Base-by-base conservation (phyloP, 441 rosid species). In the Mallotus repandus region DNA sequence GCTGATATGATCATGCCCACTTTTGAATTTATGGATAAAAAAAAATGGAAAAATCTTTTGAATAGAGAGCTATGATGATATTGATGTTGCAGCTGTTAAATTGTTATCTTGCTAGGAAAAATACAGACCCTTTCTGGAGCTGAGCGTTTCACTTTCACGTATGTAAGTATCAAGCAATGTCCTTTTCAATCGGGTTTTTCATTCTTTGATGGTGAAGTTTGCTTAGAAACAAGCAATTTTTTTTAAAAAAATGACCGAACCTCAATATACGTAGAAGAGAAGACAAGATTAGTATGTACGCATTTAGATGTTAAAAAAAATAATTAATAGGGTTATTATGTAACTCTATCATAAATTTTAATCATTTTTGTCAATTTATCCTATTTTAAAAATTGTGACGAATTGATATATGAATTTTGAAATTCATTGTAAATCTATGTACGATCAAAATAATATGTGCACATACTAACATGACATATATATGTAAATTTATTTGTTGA, bases 121-220 rank as follows among this genome's bases (percentile, higher is more conserved):
- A 60, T 62, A 72, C 63, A 75, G 68, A 69, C 70, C 41, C 19
- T 70, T 63, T 49, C 54, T 45, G 55, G 58, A 69, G 64, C 77
- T 61, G 57, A 75, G 72, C 46, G 57, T 75, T 78, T 76, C 81
- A 21, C 74, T 77, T 76, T 76, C 81, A 74, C 22, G 69, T 60
- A 72, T 75, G 66, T 59, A 71, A 29, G 50, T 69, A 55, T 63
- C 74, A 59, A 71, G 82, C 64, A 49, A 57, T 69, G 85, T 76
- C 84, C 70, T 77, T 82, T 77, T 84, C 87, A 72, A 5, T 70
- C 68, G 60, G 62, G 38, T 67, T 50, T 67, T 50, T 38, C 66
- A 72, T 77, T 75, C 67, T 77, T 75, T 53, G 77, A 74, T 70
- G 58, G 72, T 41, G 71, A 65, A 21, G 58, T 49, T 71, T 35